Evolutionary conservation across 2,329 filamentous ascomycete genomes (phyloP), one percentile per base, ranked within the genome.

Genomic region (Lasiodiplodia citricola): DNA sequence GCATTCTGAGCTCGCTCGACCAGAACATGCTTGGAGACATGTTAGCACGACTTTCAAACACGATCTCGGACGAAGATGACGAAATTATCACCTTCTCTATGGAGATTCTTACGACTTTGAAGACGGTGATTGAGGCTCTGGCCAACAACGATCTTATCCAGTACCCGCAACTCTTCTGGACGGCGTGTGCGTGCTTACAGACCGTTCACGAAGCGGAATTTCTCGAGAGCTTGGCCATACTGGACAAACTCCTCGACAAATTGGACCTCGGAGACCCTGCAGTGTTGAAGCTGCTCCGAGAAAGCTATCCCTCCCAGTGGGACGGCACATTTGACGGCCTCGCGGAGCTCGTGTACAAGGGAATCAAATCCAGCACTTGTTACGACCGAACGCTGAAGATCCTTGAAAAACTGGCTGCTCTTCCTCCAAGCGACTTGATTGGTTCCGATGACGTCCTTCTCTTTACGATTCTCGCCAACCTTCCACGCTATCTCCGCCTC

Each of bases 141-240:
- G 90, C 94, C 23, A 86, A 91, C 0, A 87, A 91, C 47, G 91
- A 94, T 76, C 85, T 99, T 2, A 81, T 97, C 58, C 89, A 90
- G n/a, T 97, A 97, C 72, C 96, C 96, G 1, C 95, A 98, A 75
- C 84, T 99, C 0, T 98, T 99, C 80, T 99, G 96, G 96, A 97
- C 95, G 0, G 97, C 93, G 0, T 97, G 94, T 75, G 96, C 96
- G 13, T 99, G 96, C 77, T 83, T 99, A 23, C 94, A 98, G 75
- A 98, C 96, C 0, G 97, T 98, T 75, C 97, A 98, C 72, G 96
- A 99, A 80, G 88, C 91, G 25, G 96, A 99, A 76, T 99, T 97
- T 71, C 87, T 96, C 70, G 96, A 97, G 77, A 94, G 92, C 25
- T 84, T 97, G 14, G 91, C 92, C 65, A 97, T 99, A 92, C 86